Evolutionary conservation across 2,329 filamentous ascomycete species (phyloP), one percentile per base, ranked within the genome.

Genomic region (Aspergillaceae sp.): DNA sequence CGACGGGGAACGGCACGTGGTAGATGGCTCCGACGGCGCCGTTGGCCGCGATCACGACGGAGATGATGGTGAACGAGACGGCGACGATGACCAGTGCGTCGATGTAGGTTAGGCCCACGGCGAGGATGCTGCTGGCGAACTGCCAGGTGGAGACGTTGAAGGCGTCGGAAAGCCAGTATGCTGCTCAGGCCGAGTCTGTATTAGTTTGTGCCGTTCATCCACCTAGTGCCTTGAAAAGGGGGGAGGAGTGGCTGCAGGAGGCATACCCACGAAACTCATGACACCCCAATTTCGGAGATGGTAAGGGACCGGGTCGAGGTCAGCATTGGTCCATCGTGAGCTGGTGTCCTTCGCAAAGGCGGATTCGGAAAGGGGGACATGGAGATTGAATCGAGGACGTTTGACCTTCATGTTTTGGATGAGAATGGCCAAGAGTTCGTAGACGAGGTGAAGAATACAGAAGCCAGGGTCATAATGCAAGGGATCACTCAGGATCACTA

Each of bases 41-140:
- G 52, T 79, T 82, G 7, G 75, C 68, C 8, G 76, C 75, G 38
- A 83, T 82, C n/a, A 83, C 77, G 38, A 79, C 70, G 33, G 72
- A 74, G 36, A 78, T 72, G 47, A 76, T 73, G 55, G 76, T 72
- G 61, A 75, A 75, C 10, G 67, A 69, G 11, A 75, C 59, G 10
- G 73, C 73, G 29, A 76, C 70, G 47, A 78, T 80, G 38, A 64
- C 69, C 5, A 63, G 41, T 1, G 58, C 59, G 42, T 82, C 78
- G 41, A 71, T 67, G 69, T 76, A 80, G 45, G 68, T 74, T 19
- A 81, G 64, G 2, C 78, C 77, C 27, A 75, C 68, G 7, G 71
- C 66, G 7, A 76, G 62, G 47, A 76, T 73, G 41, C 70, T 70
- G 32, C 66, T 69, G 3, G 72, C 74, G 6, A 73, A 76, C 53